Percentiles rank a stretch among this genome's conserved stretches.
Conservation (phyloP, 164 flowering plant species). For the Hamamelis virginiana region DNA sequence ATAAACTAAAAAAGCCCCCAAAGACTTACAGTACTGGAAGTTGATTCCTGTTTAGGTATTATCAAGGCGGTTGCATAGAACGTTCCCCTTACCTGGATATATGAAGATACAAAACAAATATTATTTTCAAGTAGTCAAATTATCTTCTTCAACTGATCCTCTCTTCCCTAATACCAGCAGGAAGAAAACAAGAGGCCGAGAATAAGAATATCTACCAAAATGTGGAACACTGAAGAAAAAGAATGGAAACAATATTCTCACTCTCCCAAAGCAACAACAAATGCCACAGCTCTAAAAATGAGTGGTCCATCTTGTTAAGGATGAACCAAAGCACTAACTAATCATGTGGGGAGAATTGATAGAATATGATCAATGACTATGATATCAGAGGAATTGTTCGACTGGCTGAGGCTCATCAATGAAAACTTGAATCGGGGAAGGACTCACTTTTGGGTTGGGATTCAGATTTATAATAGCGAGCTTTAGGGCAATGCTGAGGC, state of each 20-base stretch:
- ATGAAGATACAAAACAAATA: constrained; percentile 1
- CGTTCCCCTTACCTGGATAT: constrained; percentile 47
- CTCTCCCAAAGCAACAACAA: neutral
- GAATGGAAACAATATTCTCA: neutral
- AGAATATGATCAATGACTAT: too few species aligned
- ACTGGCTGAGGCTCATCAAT: too few species aligned
- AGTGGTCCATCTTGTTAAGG: too few species aligned
- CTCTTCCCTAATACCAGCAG: neutral
- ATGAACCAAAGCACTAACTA: too few species aligned
- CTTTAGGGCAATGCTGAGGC: too few species aligned
- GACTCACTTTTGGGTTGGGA: too few species aligned
- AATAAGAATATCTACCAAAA: too few species aligned
- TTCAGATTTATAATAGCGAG: too few species aligned
- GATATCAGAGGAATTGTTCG: too few species aligned
- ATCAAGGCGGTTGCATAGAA: constrained; percentile 71
- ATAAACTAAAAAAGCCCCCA: neutral
- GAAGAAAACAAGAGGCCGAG: neutral
- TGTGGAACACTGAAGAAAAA: neutral
- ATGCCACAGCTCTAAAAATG: neutral
- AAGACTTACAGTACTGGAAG: constrained; percentile 45
- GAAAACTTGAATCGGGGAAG: too few species aligned
- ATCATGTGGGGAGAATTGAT: too few species aligned
- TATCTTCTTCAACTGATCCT: neutral
- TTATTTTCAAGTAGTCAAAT: neutral
- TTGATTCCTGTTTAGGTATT: constrained; percentile 78